Evolutionary conservation across 208 protist species (phyloP), one percentile per base, ranked within the genome.

Genomic region (Leishmania gerbilli): DNA sequence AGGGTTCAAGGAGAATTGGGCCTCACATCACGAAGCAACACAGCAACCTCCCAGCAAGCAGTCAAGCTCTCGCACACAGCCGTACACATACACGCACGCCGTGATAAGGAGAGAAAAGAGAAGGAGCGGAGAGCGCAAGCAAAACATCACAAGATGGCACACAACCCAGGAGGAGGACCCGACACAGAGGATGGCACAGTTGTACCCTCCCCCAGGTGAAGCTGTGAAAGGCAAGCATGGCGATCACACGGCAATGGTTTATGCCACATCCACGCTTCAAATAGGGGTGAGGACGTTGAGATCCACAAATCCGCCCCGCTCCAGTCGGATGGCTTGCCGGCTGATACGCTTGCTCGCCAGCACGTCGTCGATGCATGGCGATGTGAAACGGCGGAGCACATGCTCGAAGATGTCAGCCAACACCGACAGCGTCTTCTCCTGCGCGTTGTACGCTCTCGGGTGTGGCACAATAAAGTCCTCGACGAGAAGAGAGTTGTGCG

Each of bases 401-500:
- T 84, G 79, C 45, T 87, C 85, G 58, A 91, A 91, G 53, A 91
- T 89, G 76, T 87, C 83, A 19, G 88, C 72, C 45, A 91, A 56
- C 3, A 78, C 82, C 34, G 71, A 37, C n/a, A 91, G 76, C 65
- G 79, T 79, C 40, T 84, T 82, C 76, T 90, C 87, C 53, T 81
- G 85, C 5, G 83, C 84, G 27, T 80, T 80, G 77, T 80, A 80
- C 5, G 51, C 40, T 27, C 84, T 67, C 27, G 74, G 58, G 42
- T 62, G 13, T 7, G 81, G 71, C n/a, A 82, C 92, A 4, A 88
- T 76, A 76, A 97, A 98, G 81, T 95, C 93, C 37, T 86, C 76
- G 24, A 95, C 89, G 1, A 98, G 78, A 2, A 98, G 76, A 0
- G 88, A 88, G 86, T 95, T 96, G 76, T 80, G 82, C 40, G 90